A percentile compares a stretch with the other conserved stretches of the same genome.
These are phyloP conservation scores for Dipteronia dyeriana DNA, from an alignment of 345 rosid genomes.

Conservation along the genomic window DNA sequence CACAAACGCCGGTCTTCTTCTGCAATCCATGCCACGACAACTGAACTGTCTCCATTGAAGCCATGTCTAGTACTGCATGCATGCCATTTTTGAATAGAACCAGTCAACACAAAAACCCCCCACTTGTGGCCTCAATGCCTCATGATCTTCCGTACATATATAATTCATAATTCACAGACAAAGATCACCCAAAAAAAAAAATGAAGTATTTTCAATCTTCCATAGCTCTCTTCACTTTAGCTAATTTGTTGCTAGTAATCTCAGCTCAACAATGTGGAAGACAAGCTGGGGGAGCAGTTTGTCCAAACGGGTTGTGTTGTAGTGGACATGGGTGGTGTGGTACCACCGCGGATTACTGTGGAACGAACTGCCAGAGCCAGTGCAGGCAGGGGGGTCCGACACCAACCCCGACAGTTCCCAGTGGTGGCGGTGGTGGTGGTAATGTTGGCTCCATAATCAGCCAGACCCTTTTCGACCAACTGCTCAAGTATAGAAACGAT, in stretches of 20 bases:
- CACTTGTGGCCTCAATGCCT: neutral
- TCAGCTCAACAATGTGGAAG: constrained; percentile 27
- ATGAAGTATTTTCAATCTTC: neutral
- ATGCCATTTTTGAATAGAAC: neutral
- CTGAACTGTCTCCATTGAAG: no score
- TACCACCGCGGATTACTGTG: constrained; percentile 19
- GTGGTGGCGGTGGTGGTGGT: neutral
- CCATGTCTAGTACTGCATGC: neutral
- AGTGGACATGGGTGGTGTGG: constrained; percentile 31
- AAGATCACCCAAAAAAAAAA: neutral
- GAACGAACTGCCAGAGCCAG: constrained; percentile 31
- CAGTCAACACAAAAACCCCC: neutral
- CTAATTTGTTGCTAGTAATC: neutral
- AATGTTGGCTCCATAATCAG: constrained; percentile 23
- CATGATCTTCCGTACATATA: neutral
- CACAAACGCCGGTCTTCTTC: no score
- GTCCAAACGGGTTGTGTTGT: constrained; percentile 28
- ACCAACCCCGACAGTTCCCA: neutral
- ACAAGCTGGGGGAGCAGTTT: constrained; percentile 26
- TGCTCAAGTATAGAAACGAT: constrained; percentile 50
- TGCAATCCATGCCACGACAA: neutral
- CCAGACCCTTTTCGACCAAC: constrained; percentile 30
- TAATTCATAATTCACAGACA: neutral
- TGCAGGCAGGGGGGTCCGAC: neutral
- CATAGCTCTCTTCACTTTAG: neutral